Conservation (phyloP, 108 stramenopile species). For the Seminavis robusta region DNA sequence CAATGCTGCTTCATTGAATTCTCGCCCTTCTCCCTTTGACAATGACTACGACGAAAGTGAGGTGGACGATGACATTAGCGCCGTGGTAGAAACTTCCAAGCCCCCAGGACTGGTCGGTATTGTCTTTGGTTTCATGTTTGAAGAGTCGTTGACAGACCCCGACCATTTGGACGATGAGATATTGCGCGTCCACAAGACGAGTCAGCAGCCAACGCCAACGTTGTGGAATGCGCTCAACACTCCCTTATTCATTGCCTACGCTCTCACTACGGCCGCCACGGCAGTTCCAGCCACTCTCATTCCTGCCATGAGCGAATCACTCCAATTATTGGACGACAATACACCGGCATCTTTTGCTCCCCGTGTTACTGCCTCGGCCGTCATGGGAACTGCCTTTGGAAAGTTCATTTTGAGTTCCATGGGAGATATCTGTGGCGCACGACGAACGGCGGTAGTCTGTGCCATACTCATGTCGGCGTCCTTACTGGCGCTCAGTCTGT, state of each 20-base stretch:
- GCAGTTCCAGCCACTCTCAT: constrained; percentile 56
- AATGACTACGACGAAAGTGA: no score
- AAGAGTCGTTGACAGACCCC: constrained; percentile 34
- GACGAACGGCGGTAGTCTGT: constrained; percentile 50
- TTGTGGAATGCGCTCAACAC: constrained; percentile 65
- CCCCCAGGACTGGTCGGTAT: constrained; percentile 12
- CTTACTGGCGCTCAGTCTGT: constrained; percentile 43
- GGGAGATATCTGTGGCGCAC: constrained; percentile 67
- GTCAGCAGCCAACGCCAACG: background rate
- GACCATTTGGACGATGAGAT: constrained; percentile 19
- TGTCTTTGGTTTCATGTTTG: constrained; percentile 58
- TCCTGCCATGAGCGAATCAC: constrained; percentile 54
- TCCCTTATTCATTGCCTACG: constrained; percentile 46
- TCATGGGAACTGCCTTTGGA: constrained; percentile 66
- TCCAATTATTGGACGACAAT: constrained; percentile 32
- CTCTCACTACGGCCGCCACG: constrained; percentile 57
- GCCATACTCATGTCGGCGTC: constrained; percentile 38
- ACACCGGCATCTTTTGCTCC: constrained; percentile 53
- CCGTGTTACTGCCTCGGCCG: constrained; percentile 52
- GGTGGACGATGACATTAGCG: no score
- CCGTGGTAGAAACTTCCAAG: no score
- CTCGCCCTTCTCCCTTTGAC: no score
- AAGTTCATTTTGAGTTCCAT: constrained; percentile 75
- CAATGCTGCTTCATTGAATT: no score
- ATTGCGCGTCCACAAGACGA: background rate